Base-by-base conservation (phyloP, 2,329 filamentous ascomycete species). In the Podosphaera fusca region DNA sequence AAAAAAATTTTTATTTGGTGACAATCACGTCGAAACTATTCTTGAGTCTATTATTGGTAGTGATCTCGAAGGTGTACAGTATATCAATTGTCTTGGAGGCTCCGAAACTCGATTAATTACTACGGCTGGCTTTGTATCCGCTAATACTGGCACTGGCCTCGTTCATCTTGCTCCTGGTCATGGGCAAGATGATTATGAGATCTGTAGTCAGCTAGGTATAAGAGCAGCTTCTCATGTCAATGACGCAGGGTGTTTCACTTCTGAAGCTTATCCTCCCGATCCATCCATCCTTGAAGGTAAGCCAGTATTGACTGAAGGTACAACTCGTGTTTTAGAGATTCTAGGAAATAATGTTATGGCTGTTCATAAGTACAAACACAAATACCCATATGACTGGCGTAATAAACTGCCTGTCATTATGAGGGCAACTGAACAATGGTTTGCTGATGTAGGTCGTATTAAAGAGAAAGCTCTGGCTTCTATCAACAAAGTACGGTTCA, bases 351-450 rank as follows among this genome's bases (percentile, higher is more conserved):
- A 80, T 59, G 76, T 96, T 2, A 71, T 95, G 46, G 75, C 76
- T 45, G 77, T 77, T 3, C 84, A 94, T 63, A 75, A 74, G 58
- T 84, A 90, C 67, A 76, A 75, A 56, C 92, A 98, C 73, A 96
- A 95, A 69, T 96, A 96, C 67, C 92, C 92, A 0, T 95, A 96
- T 63, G 92, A 98, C 70, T 98, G 92, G 92, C 79, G 92, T 56
- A 94, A 90, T 0, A 98, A 96, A 70, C 76, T 85, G 62, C 92
- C 92, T 0, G 82, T 98, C 55, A 87, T 98, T 59, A 80, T 94
- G 38, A 75, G 92, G 61, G 90, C 92, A 2, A 98, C 94, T 0
- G 87, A 89, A 42, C 92, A 98, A 70, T 98, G 92, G 92, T 98
- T 98, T 67, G 88, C 92, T 9, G 87, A 96, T 68, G 87, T 95